phyloP scores from a whole-genome alignment of 2,329 filamentous ascomycete genomes.

The Fusarium keratoplasticum region DNA sequence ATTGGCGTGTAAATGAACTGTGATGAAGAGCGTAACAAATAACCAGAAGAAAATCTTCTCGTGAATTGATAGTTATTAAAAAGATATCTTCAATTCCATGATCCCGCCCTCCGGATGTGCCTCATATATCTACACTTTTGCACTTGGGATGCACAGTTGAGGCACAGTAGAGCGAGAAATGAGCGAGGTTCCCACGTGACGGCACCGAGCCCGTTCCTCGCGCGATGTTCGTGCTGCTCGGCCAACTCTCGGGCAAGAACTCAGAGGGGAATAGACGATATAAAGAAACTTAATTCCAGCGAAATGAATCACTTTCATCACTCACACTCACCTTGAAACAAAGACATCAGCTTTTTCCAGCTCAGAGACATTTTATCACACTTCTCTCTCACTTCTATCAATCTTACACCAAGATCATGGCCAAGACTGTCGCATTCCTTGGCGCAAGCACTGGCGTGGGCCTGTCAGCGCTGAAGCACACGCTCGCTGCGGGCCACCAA shows the following conservation, averaged over 20 bases:
- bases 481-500: slow-evolving; percentile 58
- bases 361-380: neutral
- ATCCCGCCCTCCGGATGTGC: neutral
- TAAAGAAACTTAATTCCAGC: neutral
- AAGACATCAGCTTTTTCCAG: neutral
- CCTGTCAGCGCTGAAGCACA: slow-evolving; percentile 58
- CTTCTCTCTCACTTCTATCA: neutral
- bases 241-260: slow-evolving; percentile 17
- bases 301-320: neutral
- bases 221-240: slow-evolving; percentile 15
- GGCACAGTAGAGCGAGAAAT: slow-evolving; percentile 12
- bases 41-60: neutral
- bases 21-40: neutral
- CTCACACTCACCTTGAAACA: neutral
- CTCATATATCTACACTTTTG: neutral
- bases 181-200: slow-evolving; percentile 4
- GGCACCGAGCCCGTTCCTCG: neutral
- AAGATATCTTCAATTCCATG: neutral
- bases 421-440: slow-evolving; percentile 61
- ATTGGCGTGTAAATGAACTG: neutral
- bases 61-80: neutral
- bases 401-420: slow-evolving; percentile 7
- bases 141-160: neutral
- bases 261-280: neutral
- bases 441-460: slow-evolving; percentile 64